Evolutionary conservation across 352 stramenopile species (phyloP).

Genomic region (Phytopythium litorale): DNA sequence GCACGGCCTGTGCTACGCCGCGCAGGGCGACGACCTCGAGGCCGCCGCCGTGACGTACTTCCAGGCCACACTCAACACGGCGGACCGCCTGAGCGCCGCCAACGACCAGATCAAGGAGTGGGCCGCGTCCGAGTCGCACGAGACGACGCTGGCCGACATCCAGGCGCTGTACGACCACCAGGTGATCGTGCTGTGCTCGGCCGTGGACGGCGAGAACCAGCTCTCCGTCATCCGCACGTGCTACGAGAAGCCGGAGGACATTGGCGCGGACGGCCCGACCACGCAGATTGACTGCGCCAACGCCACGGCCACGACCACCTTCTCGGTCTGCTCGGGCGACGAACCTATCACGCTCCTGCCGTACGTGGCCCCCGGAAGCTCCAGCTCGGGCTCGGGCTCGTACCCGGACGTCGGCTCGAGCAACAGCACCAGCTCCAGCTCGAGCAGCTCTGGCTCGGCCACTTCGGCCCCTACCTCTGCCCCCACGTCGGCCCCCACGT

Average conservation of each 20-base stretch:
- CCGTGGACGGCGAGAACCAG: constrained; percentile 47
- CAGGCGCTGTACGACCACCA: constrained; percentile 51
- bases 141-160: constrained; percentile 37
- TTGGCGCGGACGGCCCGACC: constrained; percentile 24
- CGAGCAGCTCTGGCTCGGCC: background rate
- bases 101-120: constrained; percentile 56
- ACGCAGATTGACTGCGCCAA: constrained; percentile 49
- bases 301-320: constrained; percentile 35
- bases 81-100: constrained; percentile 24
- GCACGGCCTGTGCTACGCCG: constrained; percentile 73
- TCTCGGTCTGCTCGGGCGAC: constrained; percentile 40
- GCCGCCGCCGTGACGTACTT: constrained; percentile 64
- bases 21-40: constrained; percentile 43
- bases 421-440: background rate
- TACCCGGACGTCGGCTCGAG: background rate
- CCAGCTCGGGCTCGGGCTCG: background rate
- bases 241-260: constrained; percentile 33
- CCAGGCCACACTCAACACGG: constrained; percentile 47
- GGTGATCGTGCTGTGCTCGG: constrained; percentile 68
- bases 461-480: constrained; percentile 7
- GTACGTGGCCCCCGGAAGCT: constrained; percentile 28
- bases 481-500: background rate
- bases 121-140: constrained; percentile 24
- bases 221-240: constrained; percentile 71
- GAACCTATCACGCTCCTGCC: constrained; percentile 38